Conservation (phyloP, 2,329 filamentous ascomycete genomes). For the Talaromyces sp. region DNA sequence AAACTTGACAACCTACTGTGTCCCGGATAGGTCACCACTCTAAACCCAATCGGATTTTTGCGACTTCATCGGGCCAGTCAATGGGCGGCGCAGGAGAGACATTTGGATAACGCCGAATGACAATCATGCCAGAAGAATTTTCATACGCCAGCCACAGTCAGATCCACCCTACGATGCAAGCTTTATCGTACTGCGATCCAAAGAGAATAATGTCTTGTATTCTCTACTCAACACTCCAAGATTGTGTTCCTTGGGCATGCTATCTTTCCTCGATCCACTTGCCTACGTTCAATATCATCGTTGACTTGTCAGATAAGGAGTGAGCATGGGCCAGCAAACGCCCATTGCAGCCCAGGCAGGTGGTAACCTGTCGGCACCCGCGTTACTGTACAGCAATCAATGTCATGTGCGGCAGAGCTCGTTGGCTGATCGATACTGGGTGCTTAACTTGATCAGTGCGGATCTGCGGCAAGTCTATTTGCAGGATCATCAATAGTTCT, state of each 20-base stretch:
- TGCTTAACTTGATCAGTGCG: not conserved
- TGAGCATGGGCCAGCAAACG: not conserved
- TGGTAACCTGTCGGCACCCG: conserved; percentile 7
- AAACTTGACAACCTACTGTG: not conserved
- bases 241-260: not conserved
- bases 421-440: not conserved
- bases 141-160: conserved; percentile 12
- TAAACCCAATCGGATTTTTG: conserved; percentile 14
- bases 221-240: not conserved
- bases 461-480: conserved; percentile 14
- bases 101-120: not conserved
- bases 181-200: not conserved
- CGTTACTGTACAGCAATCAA: not conserved
- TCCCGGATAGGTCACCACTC: conserved; percentile 14
- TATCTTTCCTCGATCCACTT: not conserved
- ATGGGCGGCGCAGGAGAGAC: not conserved
- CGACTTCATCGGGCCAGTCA: conserved; percentile 4
- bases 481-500: conserved; percentile 1
- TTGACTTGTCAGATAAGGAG: conserved; percentile 5
- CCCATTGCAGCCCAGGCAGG: not conserved
- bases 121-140: not conserved
- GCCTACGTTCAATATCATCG: not conserved
- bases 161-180: not conserved
- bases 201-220: not conserved
- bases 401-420: conserved; percentile 6